These are phyloP conservation scores for Grammothele lineata DNA, from an alignment of 768 basidiomycete genomes.

Conservation along the genomic window DNA sequence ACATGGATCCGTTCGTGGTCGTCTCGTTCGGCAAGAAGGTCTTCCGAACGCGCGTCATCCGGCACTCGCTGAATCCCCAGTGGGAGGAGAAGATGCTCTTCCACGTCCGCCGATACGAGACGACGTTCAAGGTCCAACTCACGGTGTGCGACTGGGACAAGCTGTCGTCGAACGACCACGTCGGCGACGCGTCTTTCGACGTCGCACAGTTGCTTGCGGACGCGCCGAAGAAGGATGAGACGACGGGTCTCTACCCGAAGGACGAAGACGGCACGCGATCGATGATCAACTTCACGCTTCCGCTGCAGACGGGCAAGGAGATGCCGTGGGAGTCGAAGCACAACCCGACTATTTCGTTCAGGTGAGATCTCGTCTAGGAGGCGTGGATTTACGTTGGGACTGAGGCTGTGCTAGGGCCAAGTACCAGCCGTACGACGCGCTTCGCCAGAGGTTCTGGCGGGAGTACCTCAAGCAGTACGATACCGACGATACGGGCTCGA, in stretches of 20 bases:
- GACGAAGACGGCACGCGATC: conserved; percentile 49
- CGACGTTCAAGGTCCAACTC: conserved; percentile 71
- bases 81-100: conserved; percentile 97
- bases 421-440: conserved; percentile 91
- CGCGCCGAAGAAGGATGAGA: conserved; percentile 46
- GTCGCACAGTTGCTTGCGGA: conserved; percentile 56
- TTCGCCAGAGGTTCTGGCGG: conserved; percentile 88
- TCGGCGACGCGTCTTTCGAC: conserved; percentile 75
- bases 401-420: conserved; percentile 56
- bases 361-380: conserved; percentile 34
- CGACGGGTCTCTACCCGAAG: conserved; percentile 51
- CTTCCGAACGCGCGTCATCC: conserved; percentile 86
- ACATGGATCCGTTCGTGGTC: conserved; percentile 98
- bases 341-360: conserved; percentile 63
- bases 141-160: conserved; percentile 97
- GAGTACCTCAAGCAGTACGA: conserved; percentile 90
- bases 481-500: conserved; percentile 66
- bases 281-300: conserved; percentile 72
- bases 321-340: conserved; percentile 70
- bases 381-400: background rate
- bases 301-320: conserved; percentile 57
- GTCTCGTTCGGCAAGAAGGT: conserved; percentile 97
- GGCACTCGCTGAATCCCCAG: conserved; percentile 78
- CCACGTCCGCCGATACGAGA: conserved; percentile 88
- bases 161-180: conserved; percentile 79